Evolutionary conservation across 768 basidiomycete genomes (phyloP), one percentile per base, ranked within the genome.

Genomic region (Termitomyces titanicus): DNA sequence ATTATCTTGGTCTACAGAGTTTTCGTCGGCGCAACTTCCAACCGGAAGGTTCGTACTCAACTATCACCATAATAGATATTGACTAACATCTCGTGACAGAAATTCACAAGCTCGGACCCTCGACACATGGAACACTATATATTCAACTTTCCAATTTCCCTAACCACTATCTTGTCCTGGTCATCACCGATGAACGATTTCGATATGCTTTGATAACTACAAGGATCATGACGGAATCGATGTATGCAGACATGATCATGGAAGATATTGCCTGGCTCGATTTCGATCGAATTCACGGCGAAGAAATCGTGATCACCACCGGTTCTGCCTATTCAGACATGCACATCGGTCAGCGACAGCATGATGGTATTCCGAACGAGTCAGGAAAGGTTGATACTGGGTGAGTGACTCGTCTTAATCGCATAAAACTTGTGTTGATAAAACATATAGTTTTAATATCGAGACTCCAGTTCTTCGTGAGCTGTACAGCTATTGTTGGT

Each of bases 401-500:
- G 68, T 66, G 51, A 60, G 58, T 59, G 15, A 39, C 42, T 17
- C 17, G 9, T 22, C 15, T 43, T 2, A 3, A 10, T 22, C 40
- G 13, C 44, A 3, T 8, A 18, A 33, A 38, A 6, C 17, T 60
- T 20, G 55, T 54, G 47, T 48, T 6, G n/a, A 61, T 43, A n/a
- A 34, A 10, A 25, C 7, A 12, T 31, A 73, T 43, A 79, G 80
- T 18, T 93, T 92, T 67, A 76, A 84, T 57, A 68, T 96, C 22
- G 85, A 89, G 49, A 86, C 86, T 0, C 84, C 84, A 61, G 81
- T 86, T 6, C 70, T 94, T 17, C 78, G 87, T 55, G 88, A 93
- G 63, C 71, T 94, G 10, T 94, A 92, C 64, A 86, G 85, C 33
- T 95, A 93, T 67, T 94, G 90, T 72, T 91, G 92, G 93, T 93